phyloP scores from a whole-genome alignment of 768 basidiomycete species.

The Leucosporidium scottii region DNA sequence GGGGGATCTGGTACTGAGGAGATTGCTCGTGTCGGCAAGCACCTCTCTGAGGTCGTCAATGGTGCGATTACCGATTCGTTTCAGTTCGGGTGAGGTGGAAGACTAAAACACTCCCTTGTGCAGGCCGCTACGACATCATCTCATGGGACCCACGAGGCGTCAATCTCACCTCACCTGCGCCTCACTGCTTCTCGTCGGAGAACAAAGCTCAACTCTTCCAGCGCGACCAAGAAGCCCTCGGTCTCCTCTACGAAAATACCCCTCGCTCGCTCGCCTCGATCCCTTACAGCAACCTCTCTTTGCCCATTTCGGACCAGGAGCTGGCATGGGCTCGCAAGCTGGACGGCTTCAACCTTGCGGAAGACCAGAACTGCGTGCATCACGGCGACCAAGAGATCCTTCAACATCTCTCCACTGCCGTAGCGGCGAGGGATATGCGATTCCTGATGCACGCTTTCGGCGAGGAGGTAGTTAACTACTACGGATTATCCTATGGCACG shows the following conservation, averaged over 20 bases:
- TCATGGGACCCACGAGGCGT: conserved; percentile 35
- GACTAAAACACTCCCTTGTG: no score
- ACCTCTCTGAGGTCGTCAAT: background rate
- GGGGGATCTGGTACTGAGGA: background rate
- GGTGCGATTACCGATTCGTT: background rate
- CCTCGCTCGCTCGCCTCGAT: no score
- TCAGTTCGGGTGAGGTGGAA: no score
- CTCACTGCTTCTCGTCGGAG: conserved; percentile 25
- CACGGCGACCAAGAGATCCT: conserved; percentile 6
- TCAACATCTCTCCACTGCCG: conserved; percentile 21
- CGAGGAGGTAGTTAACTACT: conserved; percentile 33
- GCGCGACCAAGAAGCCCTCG: conserved; percentile 19
- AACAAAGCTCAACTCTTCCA: conserved; percentile 21
- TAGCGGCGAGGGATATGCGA: conserved; percentile 33
- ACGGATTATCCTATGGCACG: conserved; percentile 36
- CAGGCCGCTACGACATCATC: conserved; percentile 32
- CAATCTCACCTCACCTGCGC: conserved; percentile 26
- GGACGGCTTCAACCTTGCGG: conserved; percentile 8
- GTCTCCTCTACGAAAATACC: conserved; percentile 6
- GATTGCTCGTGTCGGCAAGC: background rate
- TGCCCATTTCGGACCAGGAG: conserved; percentile 6
- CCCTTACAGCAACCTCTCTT: background rate
- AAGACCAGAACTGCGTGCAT: conserved; percentile 14
- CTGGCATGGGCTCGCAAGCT: conserved; percentile 3
- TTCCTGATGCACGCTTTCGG: conserved; percentile 27